Evolutionary conservation across 352 stramenopile species (phyloP).

Genomic region (Phytophthora podocarpi): DNA sequence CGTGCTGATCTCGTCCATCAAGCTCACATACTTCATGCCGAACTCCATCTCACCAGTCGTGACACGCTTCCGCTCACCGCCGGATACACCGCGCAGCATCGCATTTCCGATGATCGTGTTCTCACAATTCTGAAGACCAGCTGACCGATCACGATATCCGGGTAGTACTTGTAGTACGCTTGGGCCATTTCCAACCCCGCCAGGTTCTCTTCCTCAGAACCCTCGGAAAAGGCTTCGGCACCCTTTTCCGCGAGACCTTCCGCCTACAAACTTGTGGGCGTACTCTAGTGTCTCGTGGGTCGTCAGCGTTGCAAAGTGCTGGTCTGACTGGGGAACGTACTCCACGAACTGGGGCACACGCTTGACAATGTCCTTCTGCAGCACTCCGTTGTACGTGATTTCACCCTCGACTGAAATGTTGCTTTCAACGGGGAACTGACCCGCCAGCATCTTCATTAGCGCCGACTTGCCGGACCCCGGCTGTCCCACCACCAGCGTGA

Average conservation of each 20-base stretch:
- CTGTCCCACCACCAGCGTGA: constrained; percentile 12
- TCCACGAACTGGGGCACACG: constrained; percentile 29
- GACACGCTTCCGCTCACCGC: constrained; percentile 67
- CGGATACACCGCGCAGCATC: constrained; percentile 65
- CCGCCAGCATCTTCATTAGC: constrained; percentile 36
- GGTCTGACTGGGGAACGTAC: constrained; percentile 33
- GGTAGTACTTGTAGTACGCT: constrained; percentile 33
- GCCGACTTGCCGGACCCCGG: constrained; percentile 6
- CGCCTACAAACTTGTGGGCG: constrained; percentile 27
- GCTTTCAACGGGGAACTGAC: constrained; percentile 20
- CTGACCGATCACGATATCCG: constrained; percentile 29
- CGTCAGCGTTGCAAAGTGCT: constrained; percentile 39
- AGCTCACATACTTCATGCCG: constrained; percentile 67
- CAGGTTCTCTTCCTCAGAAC: constrained; percentile 20
- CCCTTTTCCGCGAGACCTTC: constrained; percentile 28
- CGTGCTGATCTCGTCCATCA: constrained; percentile 74
- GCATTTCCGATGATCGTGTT: constrained; percentile 66
- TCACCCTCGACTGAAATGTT: constrained; percentile 27
- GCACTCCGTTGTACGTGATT: constrained; percentile 16
- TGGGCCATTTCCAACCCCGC: constrained; percentile 20
- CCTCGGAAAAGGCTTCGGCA: constrained; percentile 35
- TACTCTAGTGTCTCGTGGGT: constrained; percentile 40
- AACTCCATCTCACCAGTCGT: constrained; percentile 89
- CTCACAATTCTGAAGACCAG: constrained; percentile 51
- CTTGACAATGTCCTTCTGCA: constrained; percentile 13